Evolutionary conservation across 208 protist genomes (phyloP).

Genomic region (Phytomonas sp.): DNA sequence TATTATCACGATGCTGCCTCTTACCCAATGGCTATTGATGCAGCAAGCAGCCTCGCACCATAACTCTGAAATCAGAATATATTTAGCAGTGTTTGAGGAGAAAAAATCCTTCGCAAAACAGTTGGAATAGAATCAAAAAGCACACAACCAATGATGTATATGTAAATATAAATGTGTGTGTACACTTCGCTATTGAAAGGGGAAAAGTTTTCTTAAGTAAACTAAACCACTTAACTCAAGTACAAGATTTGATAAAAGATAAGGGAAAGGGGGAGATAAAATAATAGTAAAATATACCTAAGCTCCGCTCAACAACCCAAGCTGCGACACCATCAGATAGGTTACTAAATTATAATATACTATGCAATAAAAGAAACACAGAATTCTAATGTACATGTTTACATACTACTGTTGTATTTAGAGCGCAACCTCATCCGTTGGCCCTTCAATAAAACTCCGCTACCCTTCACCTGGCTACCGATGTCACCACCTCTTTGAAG

Average conservation of each 20-base stretch:
- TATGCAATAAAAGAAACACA: neutral
- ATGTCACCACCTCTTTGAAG: neutral
- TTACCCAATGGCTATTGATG: too few relatives aligned
- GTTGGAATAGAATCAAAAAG: neutral
- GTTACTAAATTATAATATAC: neutral
- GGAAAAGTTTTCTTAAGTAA: neutral
- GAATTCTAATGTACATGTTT: neutral
- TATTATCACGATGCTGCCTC: too few relatives aligned
- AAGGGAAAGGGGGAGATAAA: neutral
- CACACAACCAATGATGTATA: neutral
- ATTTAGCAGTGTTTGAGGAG: neutral
- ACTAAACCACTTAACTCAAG: neutral
- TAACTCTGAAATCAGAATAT: too few relatives aligned
- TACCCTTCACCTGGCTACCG: neutral
- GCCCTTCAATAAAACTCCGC: neutral
- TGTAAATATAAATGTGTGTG: slow-evolving; percentile 1
- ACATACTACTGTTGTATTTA: neutral
- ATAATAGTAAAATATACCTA: neutral
- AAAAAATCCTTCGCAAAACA: neutral
- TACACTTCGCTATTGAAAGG: too few relatives aligned
- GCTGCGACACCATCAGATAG: neutral
- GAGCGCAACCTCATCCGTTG: neutral
- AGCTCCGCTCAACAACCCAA: neutral
- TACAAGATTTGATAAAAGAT: neutral
- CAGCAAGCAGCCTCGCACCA: too few relatives aligned